Conservation (phyloP, 2,329 filamentous ascomycete genomes). For the Aspergillus unguis region DNA sequence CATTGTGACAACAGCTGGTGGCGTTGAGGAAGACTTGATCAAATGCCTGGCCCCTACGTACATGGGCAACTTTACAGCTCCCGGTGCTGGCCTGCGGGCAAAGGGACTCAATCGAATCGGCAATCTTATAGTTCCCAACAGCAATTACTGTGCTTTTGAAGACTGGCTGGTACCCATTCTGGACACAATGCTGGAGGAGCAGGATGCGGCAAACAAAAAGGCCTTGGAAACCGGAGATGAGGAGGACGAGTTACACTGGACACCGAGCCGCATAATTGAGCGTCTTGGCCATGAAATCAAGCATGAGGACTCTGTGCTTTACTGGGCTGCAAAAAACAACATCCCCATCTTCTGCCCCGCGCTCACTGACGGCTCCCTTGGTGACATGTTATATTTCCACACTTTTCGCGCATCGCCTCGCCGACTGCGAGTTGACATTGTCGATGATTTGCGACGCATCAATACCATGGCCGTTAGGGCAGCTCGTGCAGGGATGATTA, state of each 20-base stretch:
- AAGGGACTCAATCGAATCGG: conserved; percentile 94
- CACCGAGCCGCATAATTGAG: conserved; percentile 85
- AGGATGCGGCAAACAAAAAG: conserved; percentile 71
- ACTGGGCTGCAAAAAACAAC: conserved; percentile 96
- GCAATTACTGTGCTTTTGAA: conserved; percentile 95
- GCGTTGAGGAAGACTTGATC: conserved; percentile 96
- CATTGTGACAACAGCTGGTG: conserved; percentile 92
- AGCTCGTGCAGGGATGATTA: conserved; percentile 88
- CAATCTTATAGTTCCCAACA: conserved; percentile 92
- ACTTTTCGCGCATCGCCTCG: conserved; percentile 83
- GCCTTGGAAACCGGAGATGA: conserved; percentile 39
- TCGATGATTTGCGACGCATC: conserved; percentile 87
- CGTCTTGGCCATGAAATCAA: conserved; percentile 92
- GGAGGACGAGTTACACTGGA: conserved; percentile 78
- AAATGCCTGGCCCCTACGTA: conserved; percentile 96
- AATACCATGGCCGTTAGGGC: conserved; percentile 89
- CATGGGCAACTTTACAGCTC: conserved; percentile 76
- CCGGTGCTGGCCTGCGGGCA: conserved; percentile 72
- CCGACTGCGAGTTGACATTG: conserved; percentile 82
- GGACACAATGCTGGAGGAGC: conserved; percentile 90
- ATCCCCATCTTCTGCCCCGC: conserved; percentile 97
- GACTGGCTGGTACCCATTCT: conserved; percentile 96
- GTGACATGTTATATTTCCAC: conserved; percentile 99
- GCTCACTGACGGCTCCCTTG: conserved; percentile 88
- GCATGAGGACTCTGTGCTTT: conserved; percentile 85